Base-by-base conservation (phyloP, 2,329 filamentous ascomycete species). In the Seiridium unicorne region DNA sequence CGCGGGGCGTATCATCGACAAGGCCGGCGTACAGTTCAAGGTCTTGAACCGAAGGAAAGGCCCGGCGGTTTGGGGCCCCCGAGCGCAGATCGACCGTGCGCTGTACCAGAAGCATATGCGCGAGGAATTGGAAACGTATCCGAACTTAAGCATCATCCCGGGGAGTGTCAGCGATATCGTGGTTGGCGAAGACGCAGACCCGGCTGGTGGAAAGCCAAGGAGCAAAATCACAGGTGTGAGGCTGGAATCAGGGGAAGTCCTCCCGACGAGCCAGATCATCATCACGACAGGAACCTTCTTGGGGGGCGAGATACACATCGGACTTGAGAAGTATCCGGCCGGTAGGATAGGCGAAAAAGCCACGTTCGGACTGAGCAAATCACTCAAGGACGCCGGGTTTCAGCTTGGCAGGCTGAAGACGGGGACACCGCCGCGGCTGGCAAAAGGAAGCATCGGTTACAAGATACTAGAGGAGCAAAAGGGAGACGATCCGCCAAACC, bases 261-360 rank as follows among this genome's bases (percentile, higher is more conserved):
- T 99, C 64, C 84, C 88, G 1, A 91, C 94, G 1, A 86, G 83
- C 51, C 88, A 89, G 63, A 93, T 98, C 42, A 85, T 99, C 32
- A 97, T 99, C 66, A 98, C 95, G 0, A 99, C 95, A 0, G 95
- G 95, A 0, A 99, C 95, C 0, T 99, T 99, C 70, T 77, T 99
- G 4, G 90, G 94, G 9, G 95, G 93, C 18, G 95, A 99, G 75
- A 99, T 99, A 63, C 95, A 99, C 69, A 96, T 99, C 63, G 95
- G 93, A 0, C 78, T 98, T 6, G 85, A 96, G 57, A 84, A 83
- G 3, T 97, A 87, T 70, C 93, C 95, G 0, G 91, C 95, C 0
- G 95, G 95, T 1, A 87, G 95, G 7, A 93, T 99, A 80, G 95
- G 94, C 9, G 95, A 99, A 77, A 91, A 91, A 31, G 93, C 95